Evolutionary conservation across 169 alveolate species (phyloP).

Genomic region (Plasmodium reichenowi): DNA sequence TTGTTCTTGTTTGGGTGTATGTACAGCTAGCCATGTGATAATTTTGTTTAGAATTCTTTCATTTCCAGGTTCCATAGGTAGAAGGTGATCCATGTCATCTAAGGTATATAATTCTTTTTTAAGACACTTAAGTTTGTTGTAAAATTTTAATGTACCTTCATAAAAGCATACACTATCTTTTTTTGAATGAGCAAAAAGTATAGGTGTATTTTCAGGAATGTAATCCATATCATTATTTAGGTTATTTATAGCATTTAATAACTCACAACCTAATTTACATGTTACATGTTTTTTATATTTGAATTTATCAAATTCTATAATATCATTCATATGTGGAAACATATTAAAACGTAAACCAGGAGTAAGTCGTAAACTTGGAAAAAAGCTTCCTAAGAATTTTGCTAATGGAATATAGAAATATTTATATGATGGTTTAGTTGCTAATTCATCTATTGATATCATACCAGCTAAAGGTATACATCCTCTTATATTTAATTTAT

Average conservation of each 20-base stretch:
- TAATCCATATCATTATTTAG: slow-evolving; percentile 56
- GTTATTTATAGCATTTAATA: slow-evolving; percentile 78
- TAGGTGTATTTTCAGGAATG: slow-evolving; percentile 78
- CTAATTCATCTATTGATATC: slow-evolving; percentile 77
- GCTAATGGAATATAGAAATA: slow-evolving; percentile 50
- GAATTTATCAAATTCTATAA: slow-evolving; percentile 69
- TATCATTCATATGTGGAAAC: slow-evolving; percentile 5
- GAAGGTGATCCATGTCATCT: slow-evolving; percentile 56
- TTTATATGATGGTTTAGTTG: slow-evolving; percentile 22
- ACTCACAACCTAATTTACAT: slow-evolving; percentile 72
- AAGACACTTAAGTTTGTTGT: slow-evolving; percentile 13
- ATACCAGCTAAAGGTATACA: slow-evolving; percentile 81
- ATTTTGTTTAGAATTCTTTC: slow-evolving; percentile 29
- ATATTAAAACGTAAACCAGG: slow-evolving; percentile 31
- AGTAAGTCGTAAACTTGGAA: slow-evolving; percentile 62
- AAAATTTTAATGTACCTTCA: slow-evolving; percentile 28
- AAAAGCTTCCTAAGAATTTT: slow-evolving; percentile 26
- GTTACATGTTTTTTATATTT: slow-evolving; percentile 28
- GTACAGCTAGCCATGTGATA: background rate
- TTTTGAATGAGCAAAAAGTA: slow-evolving; percentile 77
- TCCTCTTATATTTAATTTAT: slow-evolving; percentile 77
- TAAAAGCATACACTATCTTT: slow-evolving; percentile 75
- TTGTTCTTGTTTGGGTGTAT: background rate
- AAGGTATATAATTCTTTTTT: slow-evolving; percentile 20
- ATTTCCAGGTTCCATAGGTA: slow-evolving; percentile 65